A percentile compares a stretch with the other conserved stretches of the same genome.
Evolutionary conservation across 805 yeast species (phyloP).

Genomic region (Saccharomycopsis fodiens): DNA sequence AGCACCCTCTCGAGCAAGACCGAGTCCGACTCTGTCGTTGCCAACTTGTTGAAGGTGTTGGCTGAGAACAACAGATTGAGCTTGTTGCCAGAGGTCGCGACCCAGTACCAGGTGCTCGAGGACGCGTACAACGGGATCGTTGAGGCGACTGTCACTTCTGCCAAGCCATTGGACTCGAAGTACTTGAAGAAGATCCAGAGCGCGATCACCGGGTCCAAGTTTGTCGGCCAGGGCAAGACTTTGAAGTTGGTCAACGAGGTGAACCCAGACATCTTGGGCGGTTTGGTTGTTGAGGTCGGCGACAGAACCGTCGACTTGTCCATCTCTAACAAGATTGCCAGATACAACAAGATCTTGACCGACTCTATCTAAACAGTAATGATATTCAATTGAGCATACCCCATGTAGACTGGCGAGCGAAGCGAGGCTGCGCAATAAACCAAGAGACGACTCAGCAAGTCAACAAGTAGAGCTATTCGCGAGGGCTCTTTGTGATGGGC

Average conservation of each 20-base stretch:
- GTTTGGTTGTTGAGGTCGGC: slow-evolving; percentile 90
- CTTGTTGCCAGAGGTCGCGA: slow-evolving; percentile 54
- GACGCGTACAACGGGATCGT: slow-evolving; percentile 89
- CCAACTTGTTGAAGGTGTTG: slow-evolving; percentile 75
- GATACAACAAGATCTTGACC: slow-evolving; percentile 78
- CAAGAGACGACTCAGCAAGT: no score
- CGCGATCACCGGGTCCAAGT: slow-evolving; percentile 68
- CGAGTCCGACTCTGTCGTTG: slow-evolving; percentile 59
- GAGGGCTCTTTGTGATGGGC: no score
- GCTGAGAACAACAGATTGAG: slow-evolving; percentile 92
- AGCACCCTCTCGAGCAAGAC: slow-evolving; percentile 42
- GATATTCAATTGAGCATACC: background rate
- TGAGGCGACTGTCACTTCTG: slow-evolving; percentile 88
- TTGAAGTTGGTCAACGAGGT: slow-evolving; percentile 77
- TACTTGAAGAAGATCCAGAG: slow-evolving; percentile 69
- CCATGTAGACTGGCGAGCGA: background rate
- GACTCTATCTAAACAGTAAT: slow-evolving; percentile 61
- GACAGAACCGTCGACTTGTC: slow-evolving; percentile 95
- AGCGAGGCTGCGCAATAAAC: no score
- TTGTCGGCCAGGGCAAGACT: slow-evolving; percentile 81
- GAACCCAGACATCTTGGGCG: slow-evolving; percentile 90
- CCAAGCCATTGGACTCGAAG: slow-evolving; percentile 76
- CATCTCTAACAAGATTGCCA: slow-evolving; percentile 74
- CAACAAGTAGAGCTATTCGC: no score
- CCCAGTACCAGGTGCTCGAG: slow-evolving; percentile 67